A percentile compares a stretch with the other conserved stretches of the same genome.
phyloP scores from a whole-genome alignment of 495 filamentous ascomycete genomes.

The Alectoria sarmentosa region DNA sequence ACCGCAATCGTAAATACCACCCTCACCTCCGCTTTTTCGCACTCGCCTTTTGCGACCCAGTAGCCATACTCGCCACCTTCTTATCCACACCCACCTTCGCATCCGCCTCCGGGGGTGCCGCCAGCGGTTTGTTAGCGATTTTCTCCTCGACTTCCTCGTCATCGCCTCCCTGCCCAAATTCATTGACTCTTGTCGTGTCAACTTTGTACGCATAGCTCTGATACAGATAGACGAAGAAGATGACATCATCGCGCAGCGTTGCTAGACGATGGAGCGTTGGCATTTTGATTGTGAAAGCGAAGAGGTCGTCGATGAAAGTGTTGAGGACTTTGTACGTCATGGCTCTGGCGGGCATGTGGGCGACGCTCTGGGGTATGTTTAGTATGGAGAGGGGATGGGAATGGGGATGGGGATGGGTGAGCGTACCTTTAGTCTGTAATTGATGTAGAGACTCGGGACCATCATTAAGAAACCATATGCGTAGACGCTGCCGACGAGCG shows the following conservation, averaged over 20 bases:
- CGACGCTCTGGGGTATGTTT: constrained; percentile 54
- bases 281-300: constrained; percentile 99
- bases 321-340: constrained; percentile 96
- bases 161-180: constrained; percentile 93
- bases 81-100: not conserved
- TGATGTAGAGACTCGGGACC: constrained; percentile 96
- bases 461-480: constrained; percentile 99
- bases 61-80: not conserved
- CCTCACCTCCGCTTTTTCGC: constrained; percentile 1
- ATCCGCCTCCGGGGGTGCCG: constrained; percentile 24
- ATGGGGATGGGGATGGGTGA: constrained; percentile 1
- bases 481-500: constrained; percentile 91
- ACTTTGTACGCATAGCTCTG: constrained; percentile 89
- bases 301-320: constrained; percentile 79
- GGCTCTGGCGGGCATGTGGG: constrained; percentile 92
- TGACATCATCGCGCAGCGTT: constrained; percentile 89
- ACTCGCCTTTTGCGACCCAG: not conserved
- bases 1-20: not conserved
- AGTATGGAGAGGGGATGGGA: constrained; percentile 19
- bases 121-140: constrained; percentile 37
- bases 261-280: constrained; percentile 91
- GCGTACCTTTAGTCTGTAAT: constrained; percentile 80
- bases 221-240: constrained; percentile 98
- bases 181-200: constrained; percentile 89
- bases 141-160: constrained; percentile 65